phyloP scores from a whole-genome alignment of 2,329 filamentous ascomycete species.

The Fusarium sp. region DNA sequence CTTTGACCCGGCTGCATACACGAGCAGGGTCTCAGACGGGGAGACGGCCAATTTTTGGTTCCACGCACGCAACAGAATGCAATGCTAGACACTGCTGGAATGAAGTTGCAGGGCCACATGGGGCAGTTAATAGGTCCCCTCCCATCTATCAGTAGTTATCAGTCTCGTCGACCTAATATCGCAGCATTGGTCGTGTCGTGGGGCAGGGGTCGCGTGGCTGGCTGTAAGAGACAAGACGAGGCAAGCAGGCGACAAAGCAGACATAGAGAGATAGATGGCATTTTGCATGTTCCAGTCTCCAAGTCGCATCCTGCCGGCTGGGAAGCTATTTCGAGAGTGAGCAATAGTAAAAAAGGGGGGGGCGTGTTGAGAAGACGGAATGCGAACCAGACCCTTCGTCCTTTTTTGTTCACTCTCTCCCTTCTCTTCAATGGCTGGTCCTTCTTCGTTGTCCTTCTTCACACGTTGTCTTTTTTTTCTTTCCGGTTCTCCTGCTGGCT shows the following conservation, averaged over 20 bases:
- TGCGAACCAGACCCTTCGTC: slow-evolving; percentile 1
- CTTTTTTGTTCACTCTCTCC: slow-evolving; percentile 9
- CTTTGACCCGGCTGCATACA: neutral
- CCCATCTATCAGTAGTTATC: neutral
- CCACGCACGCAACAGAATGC: neutral
- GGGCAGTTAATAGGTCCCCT: neutral
- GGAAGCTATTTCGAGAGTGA: slow-evolving; percentile 14
- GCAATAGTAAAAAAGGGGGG: neutral
- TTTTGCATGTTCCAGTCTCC: slow-evolving; percentile 10
- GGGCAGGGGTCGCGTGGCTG: slow-evolving; percentile 31
- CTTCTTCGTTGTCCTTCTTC: slow-evolving; percentile 6
- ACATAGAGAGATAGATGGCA: slow-evolving; percentile 6
- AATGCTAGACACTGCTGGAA: slow-evolving; percentile 30
- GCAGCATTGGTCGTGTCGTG: slow-evolving; percentile 16
- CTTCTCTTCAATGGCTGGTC: slow-evolving; percentile 1
- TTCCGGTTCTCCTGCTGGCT: neutral
- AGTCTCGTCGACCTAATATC: neutral
- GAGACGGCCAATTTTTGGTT: neutral
- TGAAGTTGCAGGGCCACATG: slow-evolving; percentile 17
- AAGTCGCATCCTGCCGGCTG: slow-evolving; percentile 9
- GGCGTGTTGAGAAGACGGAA: slow-evolving; percentile 18
- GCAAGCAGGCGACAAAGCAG: slow-evolving; percentile 4
- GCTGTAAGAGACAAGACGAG: slow-evolving; percentile 28
- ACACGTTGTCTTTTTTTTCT: neutral
- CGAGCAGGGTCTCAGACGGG: neutral